Evolutionary conservation across 352 stramenopile genomes (phyloP).

Genomic region (Globisporangium lucens): DNA sequence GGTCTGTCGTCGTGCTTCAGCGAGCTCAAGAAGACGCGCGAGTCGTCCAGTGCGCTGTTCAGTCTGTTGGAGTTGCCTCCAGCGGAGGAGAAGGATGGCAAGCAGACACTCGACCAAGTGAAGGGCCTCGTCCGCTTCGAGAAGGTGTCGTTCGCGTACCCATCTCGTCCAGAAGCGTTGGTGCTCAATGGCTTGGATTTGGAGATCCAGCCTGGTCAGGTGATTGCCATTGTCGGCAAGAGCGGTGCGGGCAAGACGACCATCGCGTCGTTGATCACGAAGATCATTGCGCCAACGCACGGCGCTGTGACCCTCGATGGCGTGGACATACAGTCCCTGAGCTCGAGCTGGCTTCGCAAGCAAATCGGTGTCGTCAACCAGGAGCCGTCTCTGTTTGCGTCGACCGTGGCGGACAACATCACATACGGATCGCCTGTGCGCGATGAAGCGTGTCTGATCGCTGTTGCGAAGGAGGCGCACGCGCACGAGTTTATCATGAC

Average conservation of each 20-base stretch:
- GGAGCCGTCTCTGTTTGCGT: conserved; percentile 80
- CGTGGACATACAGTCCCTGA: conserved; percentile 62
- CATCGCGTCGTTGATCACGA: conserved; percentile 74
- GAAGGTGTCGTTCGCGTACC: conserved; percentile 83
- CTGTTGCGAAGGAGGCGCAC: conserved; percentile 66
- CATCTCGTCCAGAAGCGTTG: conserved; percentile 62
- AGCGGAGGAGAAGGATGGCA: conserved; percentile 29
- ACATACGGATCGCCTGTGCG: conserved; percentile 61
- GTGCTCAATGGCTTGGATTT: conserved; percentile 67
- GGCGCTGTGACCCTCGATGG: conserved; percentile 67
- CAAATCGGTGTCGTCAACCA: conserved; percentile 88
- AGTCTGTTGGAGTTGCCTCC: conserved; percentile 50
- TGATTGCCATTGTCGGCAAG: conserved; percentile 84
- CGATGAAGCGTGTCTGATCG: conserved; percentile 54
- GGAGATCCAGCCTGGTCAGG: conserved; percentile 73
- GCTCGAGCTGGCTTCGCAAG: conserved; percentile 72
- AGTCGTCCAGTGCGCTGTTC: conserved; percentile 74
- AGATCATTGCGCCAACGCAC: conserved; percentile 62
- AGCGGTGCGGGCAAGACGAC: conserved; percentile 86
- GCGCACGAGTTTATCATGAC: conserved; percentile 77
- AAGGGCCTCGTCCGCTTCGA: conserved; percentile 73
- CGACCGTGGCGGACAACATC: conserved; percentile 85
- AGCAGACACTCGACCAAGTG: conserved; percentile 40
- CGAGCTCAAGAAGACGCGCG: conserved; percentile 71
- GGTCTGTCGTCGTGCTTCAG: conserved; percentile 80